phyloP scores from a whole-genome alignment of 2,329 filamentous ascomycete species.

The Beauveria caledonica region DNA sequence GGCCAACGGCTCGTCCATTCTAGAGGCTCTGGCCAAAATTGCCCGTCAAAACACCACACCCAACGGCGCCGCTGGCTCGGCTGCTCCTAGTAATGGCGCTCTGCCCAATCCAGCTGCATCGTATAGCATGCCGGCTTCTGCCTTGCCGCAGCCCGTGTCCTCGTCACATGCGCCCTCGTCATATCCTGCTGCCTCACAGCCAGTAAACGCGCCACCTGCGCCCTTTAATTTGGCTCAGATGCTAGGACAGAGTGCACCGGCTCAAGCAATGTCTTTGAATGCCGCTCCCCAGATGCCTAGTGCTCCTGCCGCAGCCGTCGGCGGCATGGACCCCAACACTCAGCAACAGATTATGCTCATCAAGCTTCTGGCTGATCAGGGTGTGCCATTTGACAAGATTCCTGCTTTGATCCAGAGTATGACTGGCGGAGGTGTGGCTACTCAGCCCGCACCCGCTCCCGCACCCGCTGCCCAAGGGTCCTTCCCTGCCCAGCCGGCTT shows the following conservation, averaged over 20 bases:
- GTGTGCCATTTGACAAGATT: conserved; percentile 71
- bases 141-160: conserved; percentile 24
- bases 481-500: conserved; percentile 28
- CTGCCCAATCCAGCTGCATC: conserved; percentile 36
- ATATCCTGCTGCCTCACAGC: conserved; percentile 40
- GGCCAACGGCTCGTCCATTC: conserved; percentile 51
- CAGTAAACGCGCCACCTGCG: conserved; percentile 51
- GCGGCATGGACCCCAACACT: conserved; percentile 42
- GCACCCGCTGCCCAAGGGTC: conserved; percentile 33
- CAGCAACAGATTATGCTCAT: conserved; percentile 68
- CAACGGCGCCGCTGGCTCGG: conserved; percentile 31
- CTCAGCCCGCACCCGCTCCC: conserved; percentile 24
- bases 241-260: conserved; percentile 26
- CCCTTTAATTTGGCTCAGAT: conserved; percentile 31
- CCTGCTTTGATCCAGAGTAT: conserved; percentile 48
- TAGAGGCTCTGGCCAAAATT: conserved; percentile 73
- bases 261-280: conserved; percentile 19
- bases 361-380: conserved; percentile 66
- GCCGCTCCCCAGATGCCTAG: conserved; percentile 25
- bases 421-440: conserved; percentile 29
- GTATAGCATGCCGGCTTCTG: conserved; percentile 27
- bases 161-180: conserved; percentile 25
- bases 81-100: conserved; percentile 32
- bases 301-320: conserved; percentile 25
- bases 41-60: conserved; percentile 54